phyloP scores from a whole-genome alignment of 2,329 filamentous ascomycete species.

The Ophiostoma montium region DNA sequence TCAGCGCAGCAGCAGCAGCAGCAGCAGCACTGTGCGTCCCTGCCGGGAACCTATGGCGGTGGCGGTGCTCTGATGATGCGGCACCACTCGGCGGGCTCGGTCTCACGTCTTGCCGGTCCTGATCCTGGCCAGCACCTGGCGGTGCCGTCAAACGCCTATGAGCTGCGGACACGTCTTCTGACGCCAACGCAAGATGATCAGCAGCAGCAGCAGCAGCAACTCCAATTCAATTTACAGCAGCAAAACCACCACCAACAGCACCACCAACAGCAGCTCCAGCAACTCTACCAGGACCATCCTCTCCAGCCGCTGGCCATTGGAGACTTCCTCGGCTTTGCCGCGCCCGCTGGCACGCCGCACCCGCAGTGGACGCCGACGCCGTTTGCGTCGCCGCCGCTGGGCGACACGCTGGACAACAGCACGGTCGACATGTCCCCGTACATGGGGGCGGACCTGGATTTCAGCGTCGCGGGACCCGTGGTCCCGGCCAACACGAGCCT shows the following conservation, averaged over 20 bases:
- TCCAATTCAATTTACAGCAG: too few relatives aligned
- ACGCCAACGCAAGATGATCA: background rate
- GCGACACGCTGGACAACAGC: background rate
- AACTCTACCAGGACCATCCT: too few relatives aligned
- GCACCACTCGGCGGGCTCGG: background rate
- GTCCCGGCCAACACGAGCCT: background rate
- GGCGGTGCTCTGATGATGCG: background rate
- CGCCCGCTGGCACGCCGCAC: background rate
- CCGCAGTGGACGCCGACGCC: background rate
- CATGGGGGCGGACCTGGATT: background rate
- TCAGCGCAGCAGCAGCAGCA: background rate
- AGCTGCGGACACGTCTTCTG: background rate
- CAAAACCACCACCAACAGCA: too few relatives aligned
- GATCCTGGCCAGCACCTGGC: background rate
- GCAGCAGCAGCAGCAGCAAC: background rate
- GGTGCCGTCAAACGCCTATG: background rate
- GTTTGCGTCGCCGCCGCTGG: background rate
- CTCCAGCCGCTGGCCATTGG: too few relatives aligned
- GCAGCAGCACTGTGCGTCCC: too few relatives aligned
- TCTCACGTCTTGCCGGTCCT: background rate
- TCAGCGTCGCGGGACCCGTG: background rate
- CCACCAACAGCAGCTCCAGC: too few relatives aligned
- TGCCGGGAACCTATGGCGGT: background rate
- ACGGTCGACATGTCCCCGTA: background rate
- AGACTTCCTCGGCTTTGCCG: too few relatives aligned